Conservation (phyloP, 225 moss, liverwort and hornwort species). For the Pseudoscleropodium purum region DNA sequence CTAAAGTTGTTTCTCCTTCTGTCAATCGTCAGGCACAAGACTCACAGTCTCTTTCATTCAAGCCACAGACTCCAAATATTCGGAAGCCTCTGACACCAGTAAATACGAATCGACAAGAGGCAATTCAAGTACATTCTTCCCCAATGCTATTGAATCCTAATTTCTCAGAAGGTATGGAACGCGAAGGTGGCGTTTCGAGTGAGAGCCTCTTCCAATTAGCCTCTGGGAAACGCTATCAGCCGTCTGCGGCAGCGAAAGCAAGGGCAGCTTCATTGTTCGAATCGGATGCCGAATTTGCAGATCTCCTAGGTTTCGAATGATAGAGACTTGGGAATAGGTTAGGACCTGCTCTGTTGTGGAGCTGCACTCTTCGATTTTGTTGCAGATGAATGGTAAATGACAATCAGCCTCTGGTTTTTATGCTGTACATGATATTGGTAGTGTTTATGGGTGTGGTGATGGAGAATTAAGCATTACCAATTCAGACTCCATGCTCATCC, state of each 20-base stretch:
- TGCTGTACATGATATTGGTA: background rate
- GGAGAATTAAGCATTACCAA: background rate
- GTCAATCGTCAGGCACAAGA: background rate
- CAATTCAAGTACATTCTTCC: background rate
- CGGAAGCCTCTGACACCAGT: constrained; percentile 27
- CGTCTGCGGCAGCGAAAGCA: constrained; percentile 37
- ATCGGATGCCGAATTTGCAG: constrained; percentile 28
- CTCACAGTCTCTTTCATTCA: constrained; percentile 1
- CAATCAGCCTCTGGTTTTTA: background rate
- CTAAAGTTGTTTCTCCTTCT: background rate
- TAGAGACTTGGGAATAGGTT: background rate
- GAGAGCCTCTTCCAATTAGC: constrained; percentile 28
- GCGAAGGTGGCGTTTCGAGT: background rate
- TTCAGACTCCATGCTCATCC: background rate
- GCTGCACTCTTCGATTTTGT: background rate
- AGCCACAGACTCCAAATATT: constrained; percentile 4
- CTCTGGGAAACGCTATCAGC: constrained; percentile 26
- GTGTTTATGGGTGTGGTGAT: background rate
- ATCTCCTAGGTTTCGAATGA: background rate
- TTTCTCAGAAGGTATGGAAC: background rate
- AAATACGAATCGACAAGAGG: constrained; percentile 5
- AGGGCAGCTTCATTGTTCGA: constrained; percentile 26
- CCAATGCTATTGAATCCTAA: background rate
- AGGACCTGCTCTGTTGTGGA: background rate
- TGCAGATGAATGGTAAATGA: background rate